These are phyloP conservation scores for Salix dunnii DNA, from an alignment of 345 rosid genomes.

Conservation along the genomic window DNA sequence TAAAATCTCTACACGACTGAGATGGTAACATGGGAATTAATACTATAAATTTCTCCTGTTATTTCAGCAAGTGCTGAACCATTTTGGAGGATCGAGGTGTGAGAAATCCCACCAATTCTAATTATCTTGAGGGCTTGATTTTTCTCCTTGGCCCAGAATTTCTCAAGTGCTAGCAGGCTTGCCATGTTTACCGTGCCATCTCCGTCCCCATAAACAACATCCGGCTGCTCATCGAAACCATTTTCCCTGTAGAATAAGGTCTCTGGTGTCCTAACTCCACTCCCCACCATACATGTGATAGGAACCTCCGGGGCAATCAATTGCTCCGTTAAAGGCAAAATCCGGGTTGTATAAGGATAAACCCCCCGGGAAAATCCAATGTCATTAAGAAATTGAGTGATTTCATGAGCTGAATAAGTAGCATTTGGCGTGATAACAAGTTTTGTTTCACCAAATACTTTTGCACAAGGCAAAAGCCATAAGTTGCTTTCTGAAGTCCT, in stretches of 20 bases:
- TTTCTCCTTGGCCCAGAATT: slow-evolving; percentile 34
- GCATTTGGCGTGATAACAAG: slow-evolving; percentile 50
- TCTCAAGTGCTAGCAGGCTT: slow-evolving; percentile 56
- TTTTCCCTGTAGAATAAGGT: slow-evolving; percentile 38
- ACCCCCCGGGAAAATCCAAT: slow-evolving; percentile 70
- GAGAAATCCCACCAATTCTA: slow-evolving; percentile 48
- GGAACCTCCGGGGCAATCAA: slow-evolving; percentile 49
- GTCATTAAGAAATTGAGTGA: slow-evolving; percentile 42
- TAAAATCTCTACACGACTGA: background rate
- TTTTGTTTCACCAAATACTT: slow-evolving; percentile 35
- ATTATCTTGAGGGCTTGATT: slow-evolving; percentile 45
- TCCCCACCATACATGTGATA: slow-evolving; percentile 62
- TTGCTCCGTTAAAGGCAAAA: slow-evolving; percentile 45
- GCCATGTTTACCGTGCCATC: slow-evolving; percentile 80
- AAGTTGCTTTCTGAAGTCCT: slow-evolving; percentile 77
- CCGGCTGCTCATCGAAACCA: slow-evolving; percentile 62
- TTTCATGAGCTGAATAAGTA: slow-evolving; percentile 51
- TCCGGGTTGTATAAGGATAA: slow-evolving; percentile 51
- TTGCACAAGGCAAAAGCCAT: slow-evolving; percentile 75
- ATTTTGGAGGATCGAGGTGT: slow-evolving; percentile 50
- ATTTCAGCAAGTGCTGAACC: slow-evolving; percentile 46
- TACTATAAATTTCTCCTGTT: slow-evolving; percentile 34
- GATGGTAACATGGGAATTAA: slow-evolving; percentile 32
- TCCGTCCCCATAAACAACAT: slow-evolving; percentile 69
- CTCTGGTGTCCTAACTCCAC: slow-evolving; percentile 60